Conservation (phyloP, 1,139 yeast genomes). For the Magnusiomyces magnusii region DNA sequence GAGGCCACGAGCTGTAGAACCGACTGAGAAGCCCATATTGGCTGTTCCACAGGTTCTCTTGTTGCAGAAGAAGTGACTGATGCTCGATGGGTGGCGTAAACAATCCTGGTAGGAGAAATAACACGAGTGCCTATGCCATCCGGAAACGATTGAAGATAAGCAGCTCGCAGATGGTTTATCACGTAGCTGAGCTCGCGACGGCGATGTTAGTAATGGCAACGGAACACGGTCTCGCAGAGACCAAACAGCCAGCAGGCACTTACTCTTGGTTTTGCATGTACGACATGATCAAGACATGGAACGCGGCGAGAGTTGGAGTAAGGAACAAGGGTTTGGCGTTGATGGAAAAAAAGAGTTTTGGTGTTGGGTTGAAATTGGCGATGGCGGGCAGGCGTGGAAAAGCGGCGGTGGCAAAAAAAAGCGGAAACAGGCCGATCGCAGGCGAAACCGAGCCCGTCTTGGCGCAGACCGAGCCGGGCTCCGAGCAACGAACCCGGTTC, state of each 20-base stretch:
- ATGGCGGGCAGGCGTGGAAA: no score
- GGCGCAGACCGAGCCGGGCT: no score
- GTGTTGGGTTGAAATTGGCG: no score
- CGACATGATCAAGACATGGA: conserved; percentile 21
- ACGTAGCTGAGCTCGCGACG: conserved; percentile 23
- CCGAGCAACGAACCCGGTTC: no score
- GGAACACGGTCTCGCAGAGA: background rate
- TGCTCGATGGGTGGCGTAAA: conserved; percentile 15
- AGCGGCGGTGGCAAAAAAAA: no score
- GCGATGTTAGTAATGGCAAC: background rate
- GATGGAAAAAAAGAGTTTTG: no score
- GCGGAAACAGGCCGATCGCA: no score
- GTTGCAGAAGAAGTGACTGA: background rate
- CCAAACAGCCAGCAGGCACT: conserved; percentile 6
- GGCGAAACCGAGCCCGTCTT: no score
- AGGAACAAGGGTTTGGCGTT: no score
- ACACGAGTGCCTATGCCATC: conserved; percentile 33
- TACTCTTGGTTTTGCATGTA: conserved; percentile 28
- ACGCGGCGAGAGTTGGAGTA: no score
- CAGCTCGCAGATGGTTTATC: conserved; percentile 29
- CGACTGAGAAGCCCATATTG: conserved; percentile 7
- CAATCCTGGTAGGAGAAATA: conserved; percentile 29
- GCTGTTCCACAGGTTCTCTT: background rate
- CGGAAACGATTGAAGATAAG: conserved; percentile 29
- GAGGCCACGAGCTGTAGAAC: conserved; percentile 10